Base-by-base conservation (phyloP, 768 basidiomycete species). In the Cystofilobasidium macerans region DNA sequence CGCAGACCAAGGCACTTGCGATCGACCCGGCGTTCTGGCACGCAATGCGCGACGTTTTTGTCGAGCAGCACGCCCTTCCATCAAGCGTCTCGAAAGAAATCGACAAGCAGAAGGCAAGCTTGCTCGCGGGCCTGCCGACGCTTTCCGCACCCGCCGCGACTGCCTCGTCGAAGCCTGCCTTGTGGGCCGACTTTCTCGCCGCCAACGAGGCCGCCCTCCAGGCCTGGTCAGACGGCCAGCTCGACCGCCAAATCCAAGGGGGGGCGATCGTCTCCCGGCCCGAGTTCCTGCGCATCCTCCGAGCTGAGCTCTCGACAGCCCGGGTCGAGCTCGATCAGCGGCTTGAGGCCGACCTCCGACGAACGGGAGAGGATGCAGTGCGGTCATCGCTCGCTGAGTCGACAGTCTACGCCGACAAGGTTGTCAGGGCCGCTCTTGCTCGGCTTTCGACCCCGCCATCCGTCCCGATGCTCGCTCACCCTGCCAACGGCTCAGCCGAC, bases 11-110 rank as follows among this genome's bases (percentile, higher is more conserved):
- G 22, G 61, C 72, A 11, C 65, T 76, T 36, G 73, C 72, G 24
- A 72, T 79, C 62, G 77, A 78, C 48, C 78, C 78, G 9, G 64
- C 68, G 24, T 79, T 79, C 73, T 79, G 78, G 78, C 71, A 69
- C 22, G 73, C 77, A 59, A 72, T 79, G 68, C 74, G 75, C 64
- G 73, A 72, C 43, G 75, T 77, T 12, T 73, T 79, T 68, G 72
- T 72, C 14, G 69, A 68, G 16, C 70, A 69, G n/a, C 64, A 63
- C 16, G 71, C 74, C 33, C 69, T 73, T 6, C 72, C 71, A 20
- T 61, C 58, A 4, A 47, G 71, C 30, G 72, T 72, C 54, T 70
- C 72, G 62, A 69, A 69, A 43, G 71, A 69, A 28, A 43, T 75
- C 28, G 64, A 56, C 7, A 67, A 69, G 16, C 26, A 58, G 13